Conservation (phyloP, 2,329 filamentous ascomycete genomes). For the Pseudogymnoascus sp. region DNA sequence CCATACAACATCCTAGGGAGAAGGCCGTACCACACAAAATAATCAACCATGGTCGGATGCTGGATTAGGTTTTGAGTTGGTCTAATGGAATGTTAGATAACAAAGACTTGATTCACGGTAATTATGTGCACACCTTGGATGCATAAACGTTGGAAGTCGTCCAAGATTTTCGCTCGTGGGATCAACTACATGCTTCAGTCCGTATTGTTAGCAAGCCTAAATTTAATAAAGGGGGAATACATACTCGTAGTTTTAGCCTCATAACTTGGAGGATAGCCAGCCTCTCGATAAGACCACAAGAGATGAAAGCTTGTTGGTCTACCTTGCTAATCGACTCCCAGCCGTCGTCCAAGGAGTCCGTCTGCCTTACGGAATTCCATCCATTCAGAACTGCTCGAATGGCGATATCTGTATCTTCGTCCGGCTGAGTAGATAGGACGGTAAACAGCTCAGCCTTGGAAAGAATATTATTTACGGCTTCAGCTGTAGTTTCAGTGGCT, state of each 20-base stretch:
- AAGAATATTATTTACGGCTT: not conserved
- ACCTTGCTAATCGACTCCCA: not conserved
- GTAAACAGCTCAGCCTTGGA: constrained; percentile 2
- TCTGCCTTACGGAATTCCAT: not conserved
- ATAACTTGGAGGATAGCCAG: not conserved
- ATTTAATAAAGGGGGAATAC: not conserved
- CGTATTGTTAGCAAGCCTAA: not conserved
- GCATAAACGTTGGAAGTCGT: not conserved
- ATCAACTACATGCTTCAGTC: not conserved
- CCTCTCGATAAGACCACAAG: constrained; percentile 1
- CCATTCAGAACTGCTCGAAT: constrained; percentile 3
- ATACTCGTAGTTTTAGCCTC: not conserved
- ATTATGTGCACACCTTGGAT: not conserved
- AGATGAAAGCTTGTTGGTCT: not conserved
- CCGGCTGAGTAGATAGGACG: not conserved
- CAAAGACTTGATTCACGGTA: not conserved
- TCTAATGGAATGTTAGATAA: not conserved
- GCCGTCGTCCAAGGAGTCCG: not conserved
- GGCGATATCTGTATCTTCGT: not conserved
- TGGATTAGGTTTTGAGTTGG: not conserved
- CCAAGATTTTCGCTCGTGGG: not conserved
- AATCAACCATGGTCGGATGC: not conserved
- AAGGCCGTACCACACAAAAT: not conserved
- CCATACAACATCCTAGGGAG: not conserved
- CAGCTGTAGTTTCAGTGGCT: not conserved